Conservation (phyloP, 2,329 filamentous ascomycete genomes). For the Apiospora marii region DNA sequence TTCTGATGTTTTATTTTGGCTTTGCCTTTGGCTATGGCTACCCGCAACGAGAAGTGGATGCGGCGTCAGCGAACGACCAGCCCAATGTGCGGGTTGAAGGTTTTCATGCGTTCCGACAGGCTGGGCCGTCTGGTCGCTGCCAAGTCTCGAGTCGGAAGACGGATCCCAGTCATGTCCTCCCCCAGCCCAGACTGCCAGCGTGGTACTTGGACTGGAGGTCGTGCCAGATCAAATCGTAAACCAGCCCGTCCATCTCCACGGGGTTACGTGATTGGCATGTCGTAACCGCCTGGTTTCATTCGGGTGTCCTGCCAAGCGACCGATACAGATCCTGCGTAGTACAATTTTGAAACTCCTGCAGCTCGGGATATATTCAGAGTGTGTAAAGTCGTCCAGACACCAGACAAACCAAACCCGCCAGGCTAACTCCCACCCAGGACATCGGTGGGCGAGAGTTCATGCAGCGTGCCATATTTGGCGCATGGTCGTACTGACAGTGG, state of each 20-base stretch:
- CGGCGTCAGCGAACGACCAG: not conserved
- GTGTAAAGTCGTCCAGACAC: not conserved
- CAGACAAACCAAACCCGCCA: not conserved
- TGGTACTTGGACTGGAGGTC: constrained; percentile 1
- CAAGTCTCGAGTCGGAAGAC: constrained; percentile 13
- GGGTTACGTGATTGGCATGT: not conserved
- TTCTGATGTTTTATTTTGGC: not conserved
- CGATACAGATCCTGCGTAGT: not conserved
- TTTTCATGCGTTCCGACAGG: constrained; percentile 18
- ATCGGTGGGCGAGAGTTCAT: constrained; percentile 15
- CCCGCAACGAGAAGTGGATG: not conserved
- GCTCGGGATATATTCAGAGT: not conserved
- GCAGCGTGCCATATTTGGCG: not conserved
- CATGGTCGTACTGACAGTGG: not conserved
- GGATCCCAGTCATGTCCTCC: constrained; percentile 4
- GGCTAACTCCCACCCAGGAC: not conserved
- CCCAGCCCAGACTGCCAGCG: not conserved
- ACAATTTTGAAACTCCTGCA: not conserved
- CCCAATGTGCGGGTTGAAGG: not conserved
- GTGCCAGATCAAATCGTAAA: no score
- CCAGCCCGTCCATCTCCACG: not conserved
- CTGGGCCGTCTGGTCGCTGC: constrained; percentile 5
- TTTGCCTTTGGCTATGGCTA: not conserved
- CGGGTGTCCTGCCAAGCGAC: not conserved
- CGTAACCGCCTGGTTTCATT: not conserved